These are phyloP conservation scores for Sporothrix curviconia DNA, from an alignment of 2,329 filamentous ascomycete species.

Conservation along the genomic window DNA sequence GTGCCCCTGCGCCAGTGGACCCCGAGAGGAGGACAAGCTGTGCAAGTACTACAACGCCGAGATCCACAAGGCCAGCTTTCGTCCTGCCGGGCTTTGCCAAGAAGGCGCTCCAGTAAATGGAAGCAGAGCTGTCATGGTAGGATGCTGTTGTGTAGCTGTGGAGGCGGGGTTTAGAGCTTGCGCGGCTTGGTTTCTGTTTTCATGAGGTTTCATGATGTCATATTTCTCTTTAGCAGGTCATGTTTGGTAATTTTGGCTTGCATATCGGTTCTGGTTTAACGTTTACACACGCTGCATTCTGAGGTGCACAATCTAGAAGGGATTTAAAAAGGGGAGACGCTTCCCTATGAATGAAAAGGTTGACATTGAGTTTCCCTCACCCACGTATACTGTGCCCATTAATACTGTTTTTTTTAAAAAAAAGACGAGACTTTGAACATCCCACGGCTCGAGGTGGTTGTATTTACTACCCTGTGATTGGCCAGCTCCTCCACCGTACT, in stretches of 20 bases:
- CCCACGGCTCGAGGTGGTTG: no score
- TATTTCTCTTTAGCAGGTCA: background rate
- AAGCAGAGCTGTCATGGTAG: background rate
- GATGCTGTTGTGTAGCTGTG: background rate
- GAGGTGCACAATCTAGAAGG: background rate
- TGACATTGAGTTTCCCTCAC: no score
- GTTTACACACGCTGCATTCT: constrained; percentile 10
- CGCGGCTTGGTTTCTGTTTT: no score
- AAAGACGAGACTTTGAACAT: background rate
- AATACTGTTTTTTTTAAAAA: no score
- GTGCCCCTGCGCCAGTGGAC: constrained; percentile 78
- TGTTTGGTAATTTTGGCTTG: constrained; percentile 1
- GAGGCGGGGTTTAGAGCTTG: no score
- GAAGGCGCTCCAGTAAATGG: constrained; percentile 57
- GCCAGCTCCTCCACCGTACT: no score
- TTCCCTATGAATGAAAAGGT: background rate
- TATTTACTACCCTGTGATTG: no score
- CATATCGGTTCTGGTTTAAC: background rate
- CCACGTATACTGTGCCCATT: no score
- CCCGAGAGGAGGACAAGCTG: constrained; percentile 81
- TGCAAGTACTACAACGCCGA: constrained; percentile 97
- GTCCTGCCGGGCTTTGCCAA: constrained; percentile 89
- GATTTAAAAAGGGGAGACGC: background rate
- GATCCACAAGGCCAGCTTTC: constrained; percentile 92
- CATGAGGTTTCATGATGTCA: background rate